These are phyloP conservation scores for Endocladia muricata DNA, from an alignment of 31 red algal species.

Conservation along the genomic window DNA sequence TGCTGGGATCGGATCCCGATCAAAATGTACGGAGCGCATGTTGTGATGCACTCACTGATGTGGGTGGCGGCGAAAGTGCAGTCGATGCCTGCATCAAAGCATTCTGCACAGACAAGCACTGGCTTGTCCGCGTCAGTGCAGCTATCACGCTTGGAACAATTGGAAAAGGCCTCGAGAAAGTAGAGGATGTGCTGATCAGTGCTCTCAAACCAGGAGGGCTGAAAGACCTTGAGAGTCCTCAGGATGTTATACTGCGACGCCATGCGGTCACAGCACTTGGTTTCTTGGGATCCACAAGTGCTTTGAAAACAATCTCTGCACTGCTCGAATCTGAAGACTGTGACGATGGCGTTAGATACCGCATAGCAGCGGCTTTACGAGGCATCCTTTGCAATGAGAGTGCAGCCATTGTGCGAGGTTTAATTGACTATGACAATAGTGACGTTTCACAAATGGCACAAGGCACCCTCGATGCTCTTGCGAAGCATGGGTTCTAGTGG, in stretches of 20 bases:
- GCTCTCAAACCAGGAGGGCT: constrained; percentile 16
- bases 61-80: constrained; percentile 6
- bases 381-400: constrained; percentile 51
- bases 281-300: constrained; percentile 31
- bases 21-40: constrained; percentile 55
- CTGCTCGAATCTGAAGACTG: constrained; percentile 19
- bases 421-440: constrained; percentile 25
- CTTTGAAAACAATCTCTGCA: constrained; percentile 13
- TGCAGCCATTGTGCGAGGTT: constrained; percentile 7
- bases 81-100: constrained; percentile 35
- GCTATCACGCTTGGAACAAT: constrained; percentile 51
- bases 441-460: constrained; percentile 46
- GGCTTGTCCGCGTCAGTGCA: constrained; percentile 51
- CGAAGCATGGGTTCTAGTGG: constrained; percentile 29
- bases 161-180: constrained; percentile 25
- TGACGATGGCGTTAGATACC: constrained; percentile 24
- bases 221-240: constrained; percentile 11
- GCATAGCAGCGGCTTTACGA: constrained; percentile 41
- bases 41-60: constrained; percentile 39
- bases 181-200: constrained; percentile 29
- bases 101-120: constrained; percentile 42
- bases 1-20: constrained; percentile 41
- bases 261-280: constrained; percentile 63
- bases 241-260: constrained; percentile 30
- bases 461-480: constrained; percentile 37